Base-by-base conservation (phyloP, 352 stramenopile species). In the Phytophthora multivora region DNA sequence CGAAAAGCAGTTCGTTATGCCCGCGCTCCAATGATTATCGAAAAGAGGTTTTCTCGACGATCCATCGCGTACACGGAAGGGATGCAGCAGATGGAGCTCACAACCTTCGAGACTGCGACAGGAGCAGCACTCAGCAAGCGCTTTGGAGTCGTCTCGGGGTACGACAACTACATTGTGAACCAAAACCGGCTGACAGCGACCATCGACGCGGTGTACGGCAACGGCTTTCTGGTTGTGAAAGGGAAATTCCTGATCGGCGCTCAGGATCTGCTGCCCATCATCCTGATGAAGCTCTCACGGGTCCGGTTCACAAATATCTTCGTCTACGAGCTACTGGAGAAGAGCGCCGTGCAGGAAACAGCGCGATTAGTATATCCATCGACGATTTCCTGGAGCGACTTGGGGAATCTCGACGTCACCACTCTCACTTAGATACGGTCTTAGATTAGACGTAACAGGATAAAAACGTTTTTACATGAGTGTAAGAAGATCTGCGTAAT, bases 121-220 rank as follows among this genome's bases (percentile, higher is more conserved):
- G 61, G 61, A 28, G 38, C 53, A 36, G 53, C 54, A 15, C 42
- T 69, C 4, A 56, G 43, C 8, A 69, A 51, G n/a, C 55, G 63
- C 4, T 62, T 51, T n/a, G 63, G 63, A 30, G 30, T 71, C 3
- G 50, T 66, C 4, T 52, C 50, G 5, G 49, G 33, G n/a, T 71
- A 66, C 26, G 56, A 71, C 2, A 66, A 66, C 39, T 71, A 66
- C 19, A 18, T 61, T 13, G 41, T 60, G 21, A 40, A 38, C 12
- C 57, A 69, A 3, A 67, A 55, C 19, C 45, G 61, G 5, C 51
- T 59, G 38, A 67, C 46, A 8, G 66, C 71, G 11, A 68, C 60
- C 7, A 53, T 71, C 11, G 69, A 74, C 21, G 71, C 66, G 3
- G 69, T 79, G 23, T 79, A 74, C 35, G 50, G 52, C 35, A 76